phyloP scores from a whole-genome alignment of 73 alveolate genomes.

The Tetrahymena malaccensis region DNA sequence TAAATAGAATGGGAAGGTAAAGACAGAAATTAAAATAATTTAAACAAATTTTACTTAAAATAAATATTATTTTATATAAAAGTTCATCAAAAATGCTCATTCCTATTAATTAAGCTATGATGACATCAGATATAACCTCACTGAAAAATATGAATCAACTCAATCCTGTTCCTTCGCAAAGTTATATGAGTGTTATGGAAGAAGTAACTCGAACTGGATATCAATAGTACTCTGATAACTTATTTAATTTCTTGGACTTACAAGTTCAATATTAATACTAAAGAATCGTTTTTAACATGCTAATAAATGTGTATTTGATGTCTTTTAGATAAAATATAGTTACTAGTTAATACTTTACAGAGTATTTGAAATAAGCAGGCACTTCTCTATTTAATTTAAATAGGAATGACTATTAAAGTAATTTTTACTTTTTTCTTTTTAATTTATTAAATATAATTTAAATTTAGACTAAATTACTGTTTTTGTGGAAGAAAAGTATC shows the following conservation, averaged over 20 bases:
- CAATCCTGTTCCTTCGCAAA: not conserved
- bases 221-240: not conserved
- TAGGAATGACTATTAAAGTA: not conserved
- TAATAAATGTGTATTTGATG: not conserved
- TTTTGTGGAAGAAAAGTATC: not conserved
- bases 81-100: not conserved
- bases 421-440: not conserved
- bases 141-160: not conserved
- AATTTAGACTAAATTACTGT: not conserved
- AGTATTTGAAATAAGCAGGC: not conserved
- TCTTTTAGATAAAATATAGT: not conserved
- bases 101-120: not conserved
- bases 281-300: not conserved
- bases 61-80: not conserved
- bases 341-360: not conserved
- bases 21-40: not conserved
- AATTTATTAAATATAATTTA: not conserved
- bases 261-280: not conserved
- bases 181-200: not conserved
- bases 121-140: not conserved
- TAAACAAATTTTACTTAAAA: not conserved
- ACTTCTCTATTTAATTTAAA: not conserved
- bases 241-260: not conserved
- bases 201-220: not conserved
- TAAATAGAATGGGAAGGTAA: not conserved